Percentiles rank a stretch among this genome's conserved stretches.
Evolutionary conservation across 208 protist species (phyloP).

Genomic region (Porcisia hertigi): DNA sequence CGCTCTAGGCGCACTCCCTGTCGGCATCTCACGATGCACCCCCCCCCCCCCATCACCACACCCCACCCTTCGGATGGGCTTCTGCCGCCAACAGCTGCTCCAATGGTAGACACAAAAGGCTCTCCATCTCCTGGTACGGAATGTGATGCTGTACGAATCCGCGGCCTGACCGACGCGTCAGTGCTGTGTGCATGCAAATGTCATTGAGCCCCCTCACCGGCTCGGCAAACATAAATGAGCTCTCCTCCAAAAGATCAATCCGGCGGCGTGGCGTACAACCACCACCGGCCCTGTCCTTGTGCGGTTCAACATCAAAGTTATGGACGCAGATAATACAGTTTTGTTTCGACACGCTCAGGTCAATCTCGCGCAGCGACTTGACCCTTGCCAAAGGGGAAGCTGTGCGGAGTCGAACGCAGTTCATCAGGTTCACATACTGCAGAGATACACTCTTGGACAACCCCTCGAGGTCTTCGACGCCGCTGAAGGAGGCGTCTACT

Average conservation of each 20-base stretch:
- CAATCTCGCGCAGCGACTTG: constrained; percentile 20
- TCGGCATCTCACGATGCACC: not conserved
- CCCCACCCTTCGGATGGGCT: not conserved
- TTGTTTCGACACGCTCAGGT: constrained; percentile 12
- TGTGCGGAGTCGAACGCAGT: constrained; percentile 23
- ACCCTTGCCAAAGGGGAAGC: constrained; percentile 26
- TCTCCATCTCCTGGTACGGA: constrained; percentile 4
- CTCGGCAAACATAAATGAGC: not conserved
- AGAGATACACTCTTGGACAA: constrained; percentile 19
- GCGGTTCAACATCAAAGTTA: not conserved
- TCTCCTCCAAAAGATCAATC: not conserved
- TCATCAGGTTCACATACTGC: constrained; percentile 24
- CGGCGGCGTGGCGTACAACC: not conserved
- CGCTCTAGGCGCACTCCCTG: not conserved
- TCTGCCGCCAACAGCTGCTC: constrained; percentile 2
- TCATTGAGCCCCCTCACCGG: not conserved
- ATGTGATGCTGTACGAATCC: constrained; percentile 6
- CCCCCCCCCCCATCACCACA: not conserved
- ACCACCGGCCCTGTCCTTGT: not conserved
- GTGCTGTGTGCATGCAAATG: constrained; percentile 7
- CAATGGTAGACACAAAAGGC: constrained; percentile 14
- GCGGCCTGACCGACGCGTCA: constrained; percentile 8
- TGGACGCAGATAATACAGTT: constrained; percentile 23
- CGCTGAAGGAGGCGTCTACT: constrained; percentile 25
- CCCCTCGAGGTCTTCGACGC: constrained; percentile 17